Conservation (phyloP, 768 basidiomycete species). For the Mycena vulgaris region DNA sequence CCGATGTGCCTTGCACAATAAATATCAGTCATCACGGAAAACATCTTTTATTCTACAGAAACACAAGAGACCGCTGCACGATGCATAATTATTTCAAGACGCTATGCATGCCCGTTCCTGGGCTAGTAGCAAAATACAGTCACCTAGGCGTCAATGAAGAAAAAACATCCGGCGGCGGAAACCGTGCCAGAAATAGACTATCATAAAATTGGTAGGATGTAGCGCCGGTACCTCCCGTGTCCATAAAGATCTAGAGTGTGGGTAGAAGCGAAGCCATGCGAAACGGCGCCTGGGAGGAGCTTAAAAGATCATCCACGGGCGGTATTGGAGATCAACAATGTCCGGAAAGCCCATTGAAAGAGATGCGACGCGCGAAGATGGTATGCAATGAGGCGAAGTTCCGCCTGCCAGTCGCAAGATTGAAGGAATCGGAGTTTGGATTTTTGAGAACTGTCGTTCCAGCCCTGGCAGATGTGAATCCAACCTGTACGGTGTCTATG, state of each 20-base stretch:
- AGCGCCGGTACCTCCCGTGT: too few species aligned
- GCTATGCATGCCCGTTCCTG: too few species aligned
- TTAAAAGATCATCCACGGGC: constrained; percentile 84
- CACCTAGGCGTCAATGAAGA: not conserved
- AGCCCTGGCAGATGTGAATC: constrained; percentile 71
- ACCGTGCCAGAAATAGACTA: not conserved
- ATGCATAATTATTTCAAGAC: too few species aligned
- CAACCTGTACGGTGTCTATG: constrained; percentile 62
- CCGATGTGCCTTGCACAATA: constrained; percentile 13
- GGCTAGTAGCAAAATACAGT: too few species aligned
- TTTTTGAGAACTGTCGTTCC: constrained; percentile 81
- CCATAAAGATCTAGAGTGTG: too few species aligned
- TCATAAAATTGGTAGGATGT: too few species aligned
- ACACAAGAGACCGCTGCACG: too few species aligned
- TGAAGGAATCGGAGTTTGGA: constrained; percentile 83
- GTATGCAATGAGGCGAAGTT: constrained; percentile 85
- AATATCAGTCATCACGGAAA: constrained; percentile 32
- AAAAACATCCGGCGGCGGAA: not conserved
- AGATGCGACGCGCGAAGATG: constrained; percentile 80
- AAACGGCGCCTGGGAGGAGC: constrained; percentile 65
- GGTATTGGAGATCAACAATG: constrained; percentile 82
- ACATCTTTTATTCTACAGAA: not conserved
- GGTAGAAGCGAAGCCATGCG: constrained; percentile 79
- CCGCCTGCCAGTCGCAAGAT: constrained; percentile 90
- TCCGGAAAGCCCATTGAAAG: constrained; percentile 74